Evolutionary conservation across 2,329 filamentous ascomycete species (phyloP).

Genomic region (Aurifilum marmelostoma): DNA sequence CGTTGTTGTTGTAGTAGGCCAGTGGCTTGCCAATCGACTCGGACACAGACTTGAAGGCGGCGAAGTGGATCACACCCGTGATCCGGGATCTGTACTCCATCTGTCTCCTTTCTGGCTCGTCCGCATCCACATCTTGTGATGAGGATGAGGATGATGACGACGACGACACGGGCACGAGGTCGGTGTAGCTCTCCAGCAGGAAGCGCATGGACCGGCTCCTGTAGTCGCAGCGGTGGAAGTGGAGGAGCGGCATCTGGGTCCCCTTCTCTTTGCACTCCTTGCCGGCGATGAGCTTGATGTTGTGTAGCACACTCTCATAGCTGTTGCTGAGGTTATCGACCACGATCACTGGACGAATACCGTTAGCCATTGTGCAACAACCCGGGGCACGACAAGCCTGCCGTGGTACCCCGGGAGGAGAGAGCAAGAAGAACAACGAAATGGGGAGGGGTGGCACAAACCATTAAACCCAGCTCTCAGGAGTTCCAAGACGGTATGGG

Average conservation of each 20-base stretch:
- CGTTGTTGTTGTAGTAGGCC: conserved; percentile 70
- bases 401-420: background rate
- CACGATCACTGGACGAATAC: conserved; percentile 42
- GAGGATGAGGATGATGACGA: background rate
- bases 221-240: conserved; percentile 46
- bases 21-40: conserved; percentile 65
- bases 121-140: background rate
- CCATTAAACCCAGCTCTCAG: conserved; percentile 56
- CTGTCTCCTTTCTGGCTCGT: conserved; percentile 25
- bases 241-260: conserved; percentile 35
- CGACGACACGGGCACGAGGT: conserved; percentile 28
- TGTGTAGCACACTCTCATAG: conserved; percentile 38
- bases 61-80: conserved; percentile 69
- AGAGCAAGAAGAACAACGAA: background rate
- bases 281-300: conserved; percentile 36
- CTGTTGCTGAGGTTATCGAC: conserved; percentile 52
- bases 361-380: conserved; percentile 10
- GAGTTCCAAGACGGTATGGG: conserved; percentile 57
- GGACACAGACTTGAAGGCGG: conserved; percentile 67
- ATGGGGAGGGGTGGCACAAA: background rate
- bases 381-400: background rate
- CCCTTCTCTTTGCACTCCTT: conserved; percentile 35
- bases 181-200: conserved; percentile 42
- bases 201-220: conserved; percentile 43
- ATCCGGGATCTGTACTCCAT: conserved; percentile 50